These are phyloP conservation scores for Debaryomyces singareniensis DNA, from an alignment of 1,139 yeast genomes.

Conservation along the genomic window DNA sequence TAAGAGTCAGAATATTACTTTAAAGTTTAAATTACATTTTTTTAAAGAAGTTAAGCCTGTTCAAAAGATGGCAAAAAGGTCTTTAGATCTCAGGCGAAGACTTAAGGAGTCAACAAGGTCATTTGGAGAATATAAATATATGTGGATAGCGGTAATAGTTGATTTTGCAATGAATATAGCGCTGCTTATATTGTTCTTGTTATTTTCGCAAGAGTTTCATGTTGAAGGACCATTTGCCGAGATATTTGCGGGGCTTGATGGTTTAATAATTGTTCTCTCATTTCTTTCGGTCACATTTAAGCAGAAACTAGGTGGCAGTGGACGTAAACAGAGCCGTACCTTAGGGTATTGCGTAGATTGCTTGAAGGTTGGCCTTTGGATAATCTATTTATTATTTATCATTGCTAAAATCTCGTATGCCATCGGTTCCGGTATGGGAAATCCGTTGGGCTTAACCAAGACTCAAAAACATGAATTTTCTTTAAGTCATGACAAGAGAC, in stretches of 20 bases:
- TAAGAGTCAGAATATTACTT: no score
- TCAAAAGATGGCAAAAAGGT: no score
- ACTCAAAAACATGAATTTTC: not conserved
- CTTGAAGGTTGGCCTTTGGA: not conserved
- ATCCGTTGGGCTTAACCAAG: not conserved
- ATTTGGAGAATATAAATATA: no score
- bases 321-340: not conserved
- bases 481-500: not conserved
- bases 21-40: no score
- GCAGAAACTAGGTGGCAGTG: not conserved
- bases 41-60: no score
- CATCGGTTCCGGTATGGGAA: not conserved
- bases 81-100: no score
- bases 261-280: not conserved
- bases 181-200: not conserved
- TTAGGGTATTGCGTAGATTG: not conserved
- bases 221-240: not conserved
- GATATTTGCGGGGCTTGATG: not conserved
- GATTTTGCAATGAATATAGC: conserved; percentile 1
- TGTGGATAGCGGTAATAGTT: not conserved
- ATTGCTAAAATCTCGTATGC: not conserved
- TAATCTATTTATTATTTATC: not conserved
- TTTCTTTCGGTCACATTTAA: not conserved
- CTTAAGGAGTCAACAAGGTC: no score
- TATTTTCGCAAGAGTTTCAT: not conserved